Conservation (phyloP, 192 early-diverging fungal genomes). For the Glomus cerebriforme region DNA sequence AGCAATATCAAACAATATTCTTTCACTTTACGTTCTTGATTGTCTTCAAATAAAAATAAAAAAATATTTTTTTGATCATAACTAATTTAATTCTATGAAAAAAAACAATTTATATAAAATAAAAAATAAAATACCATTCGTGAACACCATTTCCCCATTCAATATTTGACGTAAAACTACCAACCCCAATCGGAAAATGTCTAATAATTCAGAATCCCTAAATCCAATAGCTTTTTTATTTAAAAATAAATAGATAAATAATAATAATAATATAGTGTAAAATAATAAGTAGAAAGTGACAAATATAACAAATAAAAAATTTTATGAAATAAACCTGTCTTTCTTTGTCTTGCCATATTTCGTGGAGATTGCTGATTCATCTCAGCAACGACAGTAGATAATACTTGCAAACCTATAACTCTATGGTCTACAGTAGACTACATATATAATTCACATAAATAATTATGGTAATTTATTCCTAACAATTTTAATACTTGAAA, state of each 20-base stretch:
- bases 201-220: conserved; percentile 60
- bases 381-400: conserved; percentile 70
- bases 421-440: conserved; percentile 58
- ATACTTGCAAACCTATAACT: conserved; percentile 67
- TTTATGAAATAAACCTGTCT: conserved; percentile 52
- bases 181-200: conserved; percentile 55
- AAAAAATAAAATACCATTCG: conserved; percentile 40
- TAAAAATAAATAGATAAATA: not conserved
- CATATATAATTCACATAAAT: not conserved
- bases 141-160: conserved; percentile 39
- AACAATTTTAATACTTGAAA: conserved; percentile 7
- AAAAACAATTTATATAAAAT: not conserved
- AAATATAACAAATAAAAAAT: not conserved
- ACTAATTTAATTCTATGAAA: not conserved
- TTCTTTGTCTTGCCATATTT: conserved; percentile 69
- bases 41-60: conserved; percentile 29
- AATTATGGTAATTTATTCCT: conserved; percentile 3
- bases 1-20: conserved; percentile 62
- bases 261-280: not conserved
- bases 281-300: not conserved
- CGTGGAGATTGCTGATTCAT: conserved; percentile 64
- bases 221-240: conserved; percentile 52
- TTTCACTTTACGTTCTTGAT: conserved; percentile 41
- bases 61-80: not conserved
- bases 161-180: conserved; percentile 42